phyloP scores from a whole-genome alignment of 2,329 filamentous ascomycete genomes.

The Pseudogymnoascus verrucosus region DNA sequence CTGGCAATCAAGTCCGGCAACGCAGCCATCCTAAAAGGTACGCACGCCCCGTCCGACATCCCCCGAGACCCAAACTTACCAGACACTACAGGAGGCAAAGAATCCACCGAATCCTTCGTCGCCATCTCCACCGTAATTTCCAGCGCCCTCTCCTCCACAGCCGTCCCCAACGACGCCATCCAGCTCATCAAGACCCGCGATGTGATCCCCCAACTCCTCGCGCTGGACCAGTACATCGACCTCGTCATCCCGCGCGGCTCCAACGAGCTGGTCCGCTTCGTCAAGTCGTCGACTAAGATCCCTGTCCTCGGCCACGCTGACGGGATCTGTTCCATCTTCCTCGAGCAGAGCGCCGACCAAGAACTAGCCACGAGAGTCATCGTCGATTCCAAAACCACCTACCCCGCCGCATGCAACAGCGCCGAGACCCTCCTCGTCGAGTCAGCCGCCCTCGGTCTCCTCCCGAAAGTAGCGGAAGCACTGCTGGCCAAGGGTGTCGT shows the following conservation, averaged over 20 bases:
- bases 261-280: conserved; percentile 45
- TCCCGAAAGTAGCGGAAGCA: conserved; percentile 65
- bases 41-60: neutral
- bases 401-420: conserved; percentile 91
- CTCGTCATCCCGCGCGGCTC: conserved; percentile 75
- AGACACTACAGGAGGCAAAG: conserved; percentile 64
- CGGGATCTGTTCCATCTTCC: conserved; percentile 80
- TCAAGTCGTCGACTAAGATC: conserved; percentile 86
- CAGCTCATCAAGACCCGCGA: conserved; percentile 93
- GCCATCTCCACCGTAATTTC: conserved; percentile 84
- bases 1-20: conserved; percentile 96
- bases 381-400: conserved; percentile 87
- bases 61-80: neutral
- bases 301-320: conserved; percentile 95
- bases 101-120: conserved; percentile 90
- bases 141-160: conserved; percentile 59
- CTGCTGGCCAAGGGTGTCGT: conserved; percentile 70
- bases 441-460: conserved; percentile 54
- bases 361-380: conserved; percentile 67
- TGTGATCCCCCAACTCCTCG: conserved; percentile 79
- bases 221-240: conserved; percentile 80
- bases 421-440: conserved; percentile 89
- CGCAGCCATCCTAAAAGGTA: conserved; percentile 87
- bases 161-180: conserved; percentile 77
- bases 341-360: conserved; percentile 69